phyloP scores from a whole-genome alignment of 75 land plant genomes.

The Selaginella tamariscina region DNA sequence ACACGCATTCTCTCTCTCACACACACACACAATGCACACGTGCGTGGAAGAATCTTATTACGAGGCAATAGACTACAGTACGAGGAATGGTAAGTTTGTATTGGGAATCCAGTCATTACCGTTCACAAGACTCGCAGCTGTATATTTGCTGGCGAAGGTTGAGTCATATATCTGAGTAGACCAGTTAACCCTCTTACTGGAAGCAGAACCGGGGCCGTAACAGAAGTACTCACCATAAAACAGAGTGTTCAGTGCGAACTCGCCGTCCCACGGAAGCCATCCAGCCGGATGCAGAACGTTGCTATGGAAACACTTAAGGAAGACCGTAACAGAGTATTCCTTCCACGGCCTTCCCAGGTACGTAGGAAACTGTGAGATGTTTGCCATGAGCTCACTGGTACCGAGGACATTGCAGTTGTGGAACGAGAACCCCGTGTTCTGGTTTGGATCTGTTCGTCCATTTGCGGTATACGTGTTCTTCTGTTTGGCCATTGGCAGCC shows the following conservation, averaged over 20 bases:
- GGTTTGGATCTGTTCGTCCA: conserved; percentile 7
- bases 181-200: neutral
- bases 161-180: conserved; percentile 1
- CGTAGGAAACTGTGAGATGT: neutral
- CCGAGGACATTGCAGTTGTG: neutral
- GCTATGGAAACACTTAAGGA: neutral
- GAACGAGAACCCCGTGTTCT: conserved; percentile 10
- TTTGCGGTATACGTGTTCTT: neutral
- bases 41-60: too few species aligned
- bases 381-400: conserved; percentile 4
- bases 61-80: too few species aligned
- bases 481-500: neutral
- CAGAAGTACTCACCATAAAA: conserved; percentile 4
- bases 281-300: neutral
- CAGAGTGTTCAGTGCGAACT: neutral
- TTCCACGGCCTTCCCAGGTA: conserved; percentile 9
- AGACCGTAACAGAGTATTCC: conserved; percentile 5
- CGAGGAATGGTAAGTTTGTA: neutral
- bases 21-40: too few species aligned
- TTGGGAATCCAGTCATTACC: neutral
- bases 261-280: conserved; percentile 2
- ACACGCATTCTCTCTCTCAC: too few species aligned
- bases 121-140: neutral
- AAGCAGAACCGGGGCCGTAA: neutral
- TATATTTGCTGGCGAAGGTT: neutral